Base-by-base conservation (phyloP, 768 basidiomycete genomes). In the Termitomyces heimii region DNA sequence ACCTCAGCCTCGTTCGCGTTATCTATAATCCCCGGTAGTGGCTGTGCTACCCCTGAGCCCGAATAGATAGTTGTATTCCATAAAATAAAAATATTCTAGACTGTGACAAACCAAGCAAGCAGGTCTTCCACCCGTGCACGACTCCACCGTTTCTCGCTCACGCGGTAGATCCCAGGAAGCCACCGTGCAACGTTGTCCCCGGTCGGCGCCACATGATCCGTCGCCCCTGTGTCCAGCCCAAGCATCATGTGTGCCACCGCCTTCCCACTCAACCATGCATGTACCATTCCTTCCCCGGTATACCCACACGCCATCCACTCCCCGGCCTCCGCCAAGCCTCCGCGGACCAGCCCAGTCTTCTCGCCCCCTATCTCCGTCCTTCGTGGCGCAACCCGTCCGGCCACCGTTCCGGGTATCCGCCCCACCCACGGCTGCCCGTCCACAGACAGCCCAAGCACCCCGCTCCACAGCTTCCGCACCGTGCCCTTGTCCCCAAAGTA, bases 291-390 rank as follows among this genome's bases (percentile, higher is more conserved):
- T 61, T 90, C 88, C 0, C 88, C 88, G 0, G 79, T 76, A 65
- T 84, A 89, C 4, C 86, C 88, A 13, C 84, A 86, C 16, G 82
- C 73, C 16, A 89, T 76, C 88, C 88, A 89, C 66, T 89, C 88
- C 18, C 86, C 86, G 0, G 84, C 68, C 22, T 63, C 55, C 2
- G 75, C 71, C 10, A 71, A 57, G 39, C 20, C 46, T 4, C 53
- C 53, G 53, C 53, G 53, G 55, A 47, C 46, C 6, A 14, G 14
- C 18, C 42, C 39, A 45, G n/a, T 14, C 34, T 34, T 47, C 53
- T 26, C 24, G 16, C n/a, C 44, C 26, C 48, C 42, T n/a, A 0
- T 18, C 34, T 31, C 34, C 14, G 10, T 9, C 26, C 35, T 4
- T 1, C 60, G 49, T 51, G 62, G 58, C 29, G 54, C 47, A 53